A percentile compares a stretch with the other conserved stretches of the same genome.
phyloP scores from a whole-genome alignment of 176 grass and related monocot genomes.

The Otatea glauca region DNA sequence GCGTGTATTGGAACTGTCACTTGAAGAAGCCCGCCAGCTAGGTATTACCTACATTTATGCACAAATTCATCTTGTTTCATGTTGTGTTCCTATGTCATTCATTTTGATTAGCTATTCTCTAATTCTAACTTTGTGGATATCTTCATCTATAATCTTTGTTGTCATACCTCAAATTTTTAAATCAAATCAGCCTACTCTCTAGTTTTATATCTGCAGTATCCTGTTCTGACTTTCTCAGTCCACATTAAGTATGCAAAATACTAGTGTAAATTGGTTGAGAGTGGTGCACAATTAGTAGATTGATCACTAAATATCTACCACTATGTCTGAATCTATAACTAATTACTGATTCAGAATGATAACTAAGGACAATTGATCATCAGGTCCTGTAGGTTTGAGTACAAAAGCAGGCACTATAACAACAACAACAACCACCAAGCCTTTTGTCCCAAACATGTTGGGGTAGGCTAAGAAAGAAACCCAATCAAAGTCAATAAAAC shows the following conservation, averaged over 20 bases:
- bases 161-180: neutral
- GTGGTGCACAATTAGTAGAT: neutral
- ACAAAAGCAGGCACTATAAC: neutral
- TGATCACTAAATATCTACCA: slow-evolving; percentile 16
- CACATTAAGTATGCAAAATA: neutral
- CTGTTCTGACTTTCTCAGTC: neutral
- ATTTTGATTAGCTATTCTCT: slow-evolving; percentile 15
- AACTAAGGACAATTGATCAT: neutral
- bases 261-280: slow-evolving; percentile 9
- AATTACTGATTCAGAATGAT: slow-evolving; percentile 38
- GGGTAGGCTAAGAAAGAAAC: too few species aligned
- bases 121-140: neutral
- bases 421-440: too few species aligned
- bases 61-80: slow-evolving; percentile 6
- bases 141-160: neutral
- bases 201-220: slow-evolving; percentile 8
- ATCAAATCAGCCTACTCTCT: neutral
- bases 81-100: neutral
- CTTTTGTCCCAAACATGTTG: too few species aligned
- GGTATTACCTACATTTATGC: slow-evolving; percentile 44
- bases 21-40: slow-evolving; percentile 95
- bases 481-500: too few species aligned
- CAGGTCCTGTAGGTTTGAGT: neutral
- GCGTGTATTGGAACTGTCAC: slow-evolving; percentile 84
- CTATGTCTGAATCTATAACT: neutral